Evolutionary conservation across 2,329 filamentous ascomycete genomes (phyloP), one percentile per base, ranked within the genome.

Genomic region (Neonectria magnoliae): DNA sequence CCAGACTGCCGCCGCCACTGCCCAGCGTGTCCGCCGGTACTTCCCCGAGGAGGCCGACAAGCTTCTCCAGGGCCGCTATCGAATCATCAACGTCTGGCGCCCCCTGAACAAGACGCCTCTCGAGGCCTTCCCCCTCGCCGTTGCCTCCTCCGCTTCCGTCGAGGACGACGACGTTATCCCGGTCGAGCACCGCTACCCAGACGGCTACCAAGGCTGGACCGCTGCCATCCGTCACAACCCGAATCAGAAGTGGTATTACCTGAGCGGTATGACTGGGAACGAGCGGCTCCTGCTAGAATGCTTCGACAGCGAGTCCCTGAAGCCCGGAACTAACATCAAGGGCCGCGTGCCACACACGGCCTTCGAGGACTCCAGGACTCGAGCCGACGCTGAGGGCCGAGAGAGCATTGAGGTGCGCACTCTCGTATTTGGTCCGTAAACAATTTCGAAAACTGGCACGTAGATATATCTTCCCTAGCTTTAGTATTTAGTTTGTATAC

Each of bases 321-420:
- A 83, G 75, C 78, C 82, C 5, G 83, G 81, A 0, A 80, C 81
- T 0, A 76, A 72, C 41, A 88, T 87, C 61, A 87, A 85, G 16
- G 87, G 88, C 0, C 78, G 87, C 54, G 81, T 88, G 52, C 89
- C 93, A 14, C 93, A 97, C 80, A 90, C 90, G 10, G 93, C 93
- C 1, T 98, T 97, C 79, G 82, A 85, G 42, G 91, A 97, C 76
- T 90, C 92, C 2, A 82, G 90, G 64, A 93, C 91, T 1, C 87
- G 89, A 3, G 80, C 84, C 18, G 91, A 90, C 50, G 93, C 91
- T 5, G 88, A 89, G 68, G 87, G 87, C 0, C 85, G 94, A 69
- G 92, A 97, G 83, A 97, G 93, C 76, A 97, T 98, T 76, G 94
- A 98, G 79, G 92, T 97, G 16, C 86, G 94, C 71, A 90, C 92